Base-by-base conservation (phyloP, 2,329 filamentous ascomycete species). In the Grosmannia serpens region DNA sequence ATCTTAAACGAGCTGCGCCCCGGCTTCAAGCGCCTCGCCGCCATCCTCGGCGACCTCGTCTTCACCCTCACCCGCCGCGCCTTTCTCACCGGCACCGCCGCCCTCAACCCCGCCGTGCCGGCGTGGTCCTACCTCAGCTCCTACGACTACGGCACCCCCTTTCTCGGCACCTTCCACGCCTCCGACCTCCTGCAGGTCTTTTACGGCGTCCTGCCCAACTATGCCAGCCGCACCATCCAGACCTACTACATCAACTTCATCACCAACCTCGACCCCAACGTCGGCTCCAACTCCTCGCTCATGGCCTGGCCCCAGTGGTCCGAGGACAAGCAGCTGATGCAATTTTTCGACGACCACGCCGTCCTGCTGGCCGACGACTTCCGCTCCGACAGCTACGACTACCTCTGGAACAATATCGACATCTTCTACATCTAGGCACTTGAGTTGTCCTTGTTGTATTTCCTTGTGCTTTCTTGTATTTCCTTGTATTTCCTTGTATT, bases 121-220 rank as follows among this genome's bases (percentile, higher is more conserved):
- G 73, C 76, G 1, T 94, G 87, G 87, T 89, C 85, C 0, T 94
- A 91, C 71, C 78, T 94, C 1, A 73, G 85, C 0, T 85, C 82
- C 0, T 91, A 91, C 71, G 71, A 87, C 73, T 83, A 85, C 67
- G 85, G 85, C 13, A 86, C 83, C 0, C 85, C 88, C 0, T 71
- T 91, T 53, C 70, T 92, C 0, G 89, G 89, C n/a, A 91, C 88
- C 0, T 87, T 89, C 71, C 89, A 94, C 68, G 86, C 72, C 20
- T 82, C 78, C 1, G 88, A 91, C 64, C 65, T 91, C 1, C 64
- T 89, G 7, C 82, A 87, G 67, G 79, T 88, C 0, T 89, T 89
- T 62, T 84, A 81, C 59, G 86, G 85, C 0, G 69, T 86, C 17
- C 66, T 80, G 56, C 79, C 82, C 13, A 83, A 88, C 67, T 81